A percentile compares a stretch with the other conserved stretches of the same genome.
These are phyloP conservation scores for Tuber brumale DNA, from an alignment of 495 filamentous ascomycete species.

Conservation along the genomic window DNA sequence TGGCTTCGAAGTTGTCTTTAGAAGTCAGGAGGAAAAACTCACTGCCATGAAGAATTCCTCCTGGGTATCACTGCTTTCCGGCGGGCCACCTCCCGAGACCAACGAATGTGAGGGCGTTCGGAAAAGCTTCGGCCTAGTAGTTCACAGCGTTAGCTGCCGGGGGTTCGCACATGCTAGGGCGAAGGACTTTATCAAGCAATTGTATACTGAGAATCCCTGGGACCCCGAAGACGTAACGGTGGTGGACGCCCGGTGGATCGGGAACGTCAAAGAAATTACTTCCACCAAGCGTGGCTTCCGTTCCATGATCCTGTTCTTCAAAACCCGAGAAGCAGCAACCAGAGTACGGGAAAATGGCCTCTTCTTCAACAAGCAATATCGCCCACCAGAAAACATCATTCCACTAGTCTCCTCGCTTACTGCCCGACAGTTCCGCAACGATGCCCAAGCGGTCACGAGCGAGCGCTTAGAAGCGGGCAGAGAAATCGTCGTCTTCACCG, in stretches of 20 bases:
- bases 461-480: neutral
- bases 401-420: neutral
- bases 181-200: neutral
- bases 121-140: neutral
- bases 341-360: neutral
- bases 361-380: neutral
- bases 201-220: neutral
- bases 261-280: neutral
- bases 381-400: neutral
- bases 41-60: neutral
- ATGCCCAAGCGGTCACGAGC: neutral
- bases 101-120: neutral
- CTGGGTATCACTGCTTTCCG: neutral
- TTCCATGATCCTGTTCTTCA: neutral
- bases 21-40: neutral
- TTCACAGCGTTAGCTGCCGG: neutral
- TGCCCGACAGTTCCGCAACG: neutral
- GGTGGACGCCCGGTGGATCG: neutral
- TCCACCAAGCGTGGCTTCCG: neutral
- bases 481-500: neutral
- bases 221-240: neutral
- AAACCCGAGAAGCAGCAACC: slow-evolving; percentile 1
- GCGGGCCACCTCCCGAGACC: neutral
- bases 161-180: neutral
- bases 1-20: neutral